Conservation (phyloP, 1,139 yeast species). For the Hyphopichia burtonii region DNA sequence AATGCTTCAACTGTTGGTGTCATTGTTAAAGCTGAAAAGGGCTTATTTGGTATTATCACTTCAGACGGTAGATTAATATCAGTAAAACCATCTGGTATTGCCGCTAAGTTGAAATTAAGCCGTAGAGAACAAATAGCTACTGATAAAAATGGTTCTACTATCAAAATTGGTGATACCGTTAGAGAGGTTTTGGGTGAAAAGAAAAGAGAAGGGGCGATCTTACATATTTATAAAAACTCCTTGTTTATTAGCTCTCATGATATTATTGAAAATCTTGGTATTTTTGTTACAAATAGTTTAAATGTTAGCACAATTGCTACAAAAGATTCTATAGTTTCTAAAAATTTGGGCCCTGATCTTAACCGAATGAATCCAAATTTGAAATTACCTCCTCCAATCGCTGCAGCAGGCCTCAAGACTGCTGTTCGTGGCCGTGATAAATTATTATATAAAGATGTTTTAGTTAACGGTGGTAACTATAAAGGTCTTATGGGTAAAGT, state of each 20-base stretch:
- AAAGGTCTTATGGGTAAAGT: constrained; percentile 95
- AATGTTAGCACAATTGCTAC: constrained; percentile 83
- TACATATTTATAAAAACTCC: constrained; percentile 79
- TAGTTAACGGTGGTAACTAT: constrained; percentile 85
- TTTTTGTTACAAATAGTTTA: constrained; percentile 75
- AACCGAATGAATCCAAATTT: constrained; percentile 85
- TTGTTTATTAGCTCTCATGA: constrained; percentile 81
- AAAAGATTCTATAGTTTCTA: constrained; percentile 64
- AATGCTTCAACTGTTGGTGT: constrained; percentile 88
- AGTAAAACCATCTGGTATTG: constrained; percentile 76
- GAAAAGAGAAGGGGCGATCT: constrained; percentile 78
- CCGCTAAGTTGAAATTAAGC: constrained; percentile 63
- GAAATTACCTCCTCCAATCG: constrained; percentile 37
- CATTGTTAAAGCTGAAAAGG: constrained; percentile 86
- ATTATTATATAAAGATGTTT: constrained; percentile 78
- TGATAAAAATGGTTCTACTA: constrained; percentile 80
- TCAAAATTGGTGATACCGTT: constrained; percentile 88
- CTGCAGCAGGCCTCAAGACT: constrained; percentile 57
- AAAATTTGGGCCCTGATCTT: constrained; percentile 63
- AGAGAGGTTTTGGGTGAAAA: constrained; percentile 66
- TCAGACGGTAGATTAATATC: constrained; percentile 77
- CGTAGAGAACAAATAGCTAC: constrained; percentile 81
- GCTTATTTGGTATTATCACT: constrained; percentile 74
- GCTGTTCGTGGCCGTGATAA: constrained; percentile 74
- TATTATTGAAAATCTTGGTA: constrained; percentile 83